Evolutionary conservation across 257 asterid species (phyloP), one percentile per base, ranked within the genome.

Genomic region (Solanum commersonii): DNA sequence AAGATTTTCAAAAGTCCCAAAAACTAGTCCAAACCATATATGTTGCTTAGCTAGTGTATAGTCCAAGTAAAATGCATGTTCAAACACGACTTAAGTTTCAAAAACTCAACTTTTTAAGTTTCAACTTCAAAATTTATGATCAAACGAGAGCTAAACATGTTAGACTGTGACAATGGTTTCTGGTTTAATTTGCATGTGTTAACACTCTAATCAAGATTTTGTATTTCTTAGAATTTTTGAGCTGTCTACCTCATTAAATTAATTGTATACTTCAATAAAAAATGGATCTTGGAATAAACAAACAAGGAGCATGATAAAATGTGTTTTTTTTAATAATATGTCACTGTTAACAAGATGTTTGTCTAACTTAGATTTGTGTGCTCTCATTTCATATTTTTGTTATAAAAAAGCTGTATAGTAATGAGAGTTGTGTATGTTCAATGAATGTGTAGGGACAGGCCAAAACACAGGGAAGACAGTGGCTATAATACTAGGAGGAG

Each of bases 401-500:
- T 56, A 56, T 56, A 18, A 56, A 56, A 6, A 52, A 52, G 63
- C 18, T 52, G 63, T 52, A 18, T 78, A 86, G 87, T 90, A 89
- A 91, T 90, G 90, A 86, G 88, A 90, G 84, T 84, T 88, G 91
- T 87, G 81, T 67, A 89, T 88, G 81, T 60, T 87, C 86, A 90
- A 90, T 87, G 87, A 42, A 90, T 92, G 78, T 90, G 82, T 90
- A 93, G 98, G 99, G 82, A 81, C 98, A 91, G 97, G 96, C 89
- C 94, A 95, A 87, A 94, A 88, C 89, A 92, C 96, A 60, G 99
- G 98, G 67, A 97, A 96, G 87, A 97, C 99, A 0, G 98, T 96
- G 93, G 99, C 99, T 70, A 96, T 97, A 67, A 96, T 97, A 91
- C 76, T 96, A 81, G 99, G 99, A 94, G 99, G 99, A 90, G 99